These are phyloP conservation scores for Coccomyxa subellipsoidea DNA, from an alignment of 163 green algal species.

Conservation along the genomic window DNA sequence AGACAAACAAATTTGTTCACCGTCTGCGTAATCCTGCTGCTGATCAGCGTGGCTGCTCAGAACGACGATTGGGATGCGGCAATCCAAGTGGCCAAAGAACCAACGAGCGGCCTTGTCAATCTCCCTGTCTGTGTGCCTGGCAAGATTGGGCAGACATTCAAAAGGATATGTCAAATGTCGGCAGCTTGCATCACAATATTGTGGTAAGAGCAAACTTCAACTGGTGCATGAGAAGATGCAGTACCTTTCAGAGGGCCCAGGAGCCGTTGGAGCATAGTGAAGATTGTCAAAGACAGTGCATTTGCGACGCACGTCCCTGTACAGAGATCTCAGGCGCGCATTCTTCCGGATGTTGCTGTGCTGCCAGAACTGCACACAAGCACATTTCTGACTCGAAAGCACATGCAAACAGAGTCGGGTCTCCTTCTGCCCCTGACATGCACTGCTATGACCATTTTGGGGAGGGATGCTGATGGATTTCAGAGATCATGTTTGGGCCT, in stretches of 20 bases:
- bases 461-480: no score
- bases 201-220: no score
- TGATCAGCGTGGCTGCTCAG: not conserved
- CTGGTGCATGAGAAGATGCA: not conserved
- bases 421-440: no score
- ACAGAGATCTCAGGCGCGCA: slow-evolving; percentile 49
- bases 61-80: not conserved
- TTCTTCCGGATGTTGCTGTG: slow-evolving; percentile 35
- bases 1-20: no score
- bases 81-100: not conserved
- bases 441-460: no score
- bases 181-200: no score
- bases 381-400: slow-evolving; percentile 24
- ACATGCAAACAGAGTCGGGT: not conserved
- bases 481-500: not conserved
- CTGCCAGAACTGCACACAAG: slow-evolving; percentile 21
- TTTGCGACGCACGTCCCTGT: slow-evolving; percentile 44
- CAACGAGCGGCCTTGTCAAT: slow-evolving; percentile 10
- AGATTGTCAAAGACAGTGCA: slow-evolving; percentile 65
- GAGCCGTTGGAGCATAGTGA: slow-evolving; percentile 45
- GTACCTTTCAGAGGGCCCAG: not conserved
- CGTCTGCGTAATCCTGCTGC: not conserved
- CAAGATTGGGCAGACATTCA: not conserved
- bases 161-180: not conserved
- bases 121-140: not conserved